Evolutionary conservation across 2,329 filamentous ascomycete genomes (phyloP).

Genomic region (Pseudocercospora fuligena): DNA sequence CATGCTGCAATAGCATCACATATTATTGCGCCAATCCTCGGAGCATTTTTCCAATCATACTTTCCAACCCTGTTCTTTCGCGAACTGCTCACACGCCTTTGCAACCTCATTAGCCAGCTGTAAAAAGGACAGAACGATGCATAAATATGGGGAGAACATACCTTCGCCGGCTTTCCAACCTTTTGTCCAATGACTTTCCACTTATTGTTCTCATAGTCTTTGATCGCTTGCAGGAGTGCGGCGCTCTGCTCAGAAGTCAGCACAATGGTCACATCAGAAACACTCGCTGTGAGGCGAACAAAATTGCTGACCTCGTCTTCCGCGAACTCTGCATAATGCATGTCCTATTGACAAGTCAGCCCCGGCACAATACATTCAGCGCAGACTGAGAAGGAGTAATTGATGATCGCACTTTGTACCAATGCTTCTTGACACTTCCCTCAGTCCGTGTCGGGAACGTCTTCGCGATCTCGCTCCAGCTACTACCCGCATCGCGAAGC

Average conservation of each 20-base stretch:
- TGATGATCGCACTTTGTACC: slow-evolving; percentile 79
- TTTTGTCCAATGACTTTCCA: slow-evolving; percentile 98
- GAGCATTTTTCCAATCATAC: slow-evolving; percentile 28
- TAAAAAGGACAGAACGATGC: not conserved
- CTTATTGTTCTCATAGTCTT: slow-evolving; percentile 98
- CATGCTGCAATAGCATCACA: slow-evolving; percentile 20
- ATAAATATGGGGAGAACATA: slow-evolving; percentile 44
- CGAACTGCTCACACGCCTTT: slow-evolving; percentile 87
- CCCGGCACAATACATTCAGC: not conserved
- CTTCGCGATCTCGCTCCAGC: slow-evolving; percentile 98
- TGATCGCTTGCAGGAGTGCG: slow-evolving; percentile 88
- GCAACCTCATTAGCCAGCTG: slow-evolving; percentile 15
- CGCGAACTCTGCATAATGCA: slow-evolving; percentile 98
- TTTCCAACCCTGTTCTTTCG: slow-evolving; percentile 75
- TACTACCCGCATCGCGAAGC: slow-evolving; percentile 90
- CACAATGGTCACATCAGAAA: slow-evolving; percentile 21
- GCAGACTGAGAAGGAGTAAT: not conserved
- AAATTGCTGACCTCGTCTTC: slow-evolving; percentile 81
- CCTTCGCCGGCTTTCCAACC: slow-evolving; percentile 97
- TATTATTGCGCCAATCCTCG: slow-evolving; percentile 18
- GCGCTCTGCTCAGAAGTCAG: slow-evolving; percentile 62
- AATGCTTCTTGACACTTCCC: slow-evolving; percentile 98
- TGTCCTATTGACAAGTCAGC: slow-evolving; percentile 67
- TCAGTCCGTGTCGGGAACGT: slow-evolving; percentile 94
- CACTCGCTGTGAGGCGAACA: slow-evolving; percentile 44